Conservation (phyloP, 2,329 filamentous ascomycete species). For the Pochonia chlamydosporia region DNA sequence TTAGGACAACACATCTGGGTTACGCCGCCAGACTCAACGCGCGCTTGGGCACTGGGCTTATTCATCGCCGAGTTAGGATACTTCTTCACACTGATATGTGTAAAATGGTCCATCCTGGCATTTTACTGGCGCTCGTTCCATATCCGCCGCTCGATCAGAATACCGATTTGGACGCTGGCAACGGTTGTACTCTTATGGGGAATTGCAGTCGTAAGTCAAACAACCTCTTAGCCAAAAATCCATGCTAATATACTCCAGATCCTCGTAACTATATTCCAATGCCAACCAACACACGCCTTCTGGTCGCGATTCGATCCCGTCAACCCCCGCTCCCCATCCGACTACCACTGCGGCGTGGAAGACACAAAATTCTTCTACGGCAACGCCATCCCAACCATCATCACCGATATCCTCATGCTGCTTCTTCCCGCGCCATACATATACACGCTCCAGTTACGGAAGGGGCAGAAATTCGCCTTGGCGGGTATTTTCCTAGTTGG, state of each 20-base stretch:
- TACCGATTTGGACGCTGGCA: conserved; percentile 13
- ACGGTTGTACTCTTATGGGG: conserved; percentile 13
- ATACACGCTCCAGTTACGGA: conserved; percentile 18
- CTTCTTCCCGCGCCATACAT: conserved; percentile 21
- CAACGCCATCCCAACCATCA: conserved; percentile 21
- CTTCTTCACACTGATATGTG: conserved; percentile 11
- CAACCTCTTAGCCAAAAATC: neutral
- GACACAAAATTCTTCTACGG: conserved; percentile 19
- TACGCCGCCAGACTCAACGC: conserved; percentile 12
- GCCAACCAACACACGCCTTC: conserved; percentile 13
- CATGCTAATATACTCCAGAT: conserved; percentile 7
- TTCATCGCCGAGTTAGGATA: conserved; percentile 17
- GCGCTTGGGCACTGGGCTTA: conserved; percentile 14
- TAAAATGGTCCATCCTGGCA: conserved; percentile 18
- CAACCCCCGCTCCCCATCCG: conserved; percentile 8
- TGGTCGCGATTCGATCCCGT: conserved; percentile 14
- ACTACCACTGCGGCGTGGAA: conserved; percentile 13
- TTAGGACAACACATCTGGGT: conserved; percentile 18
- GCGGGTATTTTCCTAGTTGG: conserved; percentile 19
- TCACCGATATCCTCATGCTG: conserved; percentile 21
- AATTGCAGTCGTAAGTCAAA: conserved; percentile 14
- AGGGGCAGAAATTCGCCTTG: conserved; percentile 17
- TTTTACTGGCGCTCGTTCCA: conserved; percentile 21
- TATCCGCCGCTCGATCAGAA: conserved; percentile 12
- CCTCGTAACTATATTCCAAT: conserved; percentile 13